Evolutionary conservation across 2,329 filamentous ascomycete species (phyloP).

Genomic region (Clarireedia paspali): DNA sequence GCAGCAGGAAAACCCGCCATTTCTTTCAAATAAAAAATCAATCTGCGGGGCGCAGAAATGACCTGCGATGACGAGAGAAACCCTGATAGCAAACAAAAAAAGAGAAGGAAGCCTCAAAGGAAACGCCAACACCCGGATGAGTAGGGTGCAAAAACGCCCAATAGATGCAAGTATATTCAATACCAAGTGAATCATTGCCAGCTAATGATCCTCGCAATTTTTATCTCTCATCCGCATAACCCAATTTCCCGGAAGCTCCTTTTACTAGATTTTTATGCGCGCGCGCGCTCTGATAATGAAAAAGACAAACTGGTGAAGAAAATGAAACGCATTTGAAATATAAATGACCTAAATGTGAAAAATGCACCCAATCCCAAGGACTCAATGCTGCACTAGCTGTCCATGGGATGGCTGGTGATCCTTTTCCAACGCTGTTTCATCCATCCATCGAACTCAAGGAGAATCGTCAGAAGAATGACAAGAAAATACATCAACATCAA

Average conservation of each 20-base stretch:
- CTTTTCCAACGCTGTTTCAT: constrained; percentile 14
- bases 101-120: too few species aligned
- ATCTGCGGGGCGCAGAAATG: too few species aligned
- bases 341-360: not conserved
- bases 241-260: not conserved
- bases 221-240: not conserved
- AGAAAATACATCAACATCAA: constrained; percentile 10
- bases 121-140: too few species aligned
- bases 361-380: constrained; percentile 10
- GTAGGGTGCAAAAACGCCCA: too few species aligned
- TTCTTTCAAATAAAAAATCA: too few species aligned
- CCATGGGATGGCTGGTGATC: constrained; percentile 13
- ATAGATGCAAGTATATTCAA: too few species aligned
- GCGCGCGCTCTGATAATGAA: not conserved
- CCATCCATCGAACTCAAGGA: constrained; percentile 3
- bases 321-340: constrained; percentile 6
- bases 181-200: not conserved
- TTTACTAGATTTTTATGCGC: not conserved
- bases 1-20: too few species aligned
- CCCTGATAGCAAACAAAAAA: too few species aligned
- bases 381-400: constrained; percentile 30
- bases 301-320: not conserved
- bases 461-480: not conserved
- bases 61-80: too few species aligned
- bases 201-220: not conserved